Percentiles rank a stretch among this genome's conserved stretches.
Evolutionary conservation across 345 rosid species (phyloP).

Genomic region (Conringia planisiliqua): DNA sequence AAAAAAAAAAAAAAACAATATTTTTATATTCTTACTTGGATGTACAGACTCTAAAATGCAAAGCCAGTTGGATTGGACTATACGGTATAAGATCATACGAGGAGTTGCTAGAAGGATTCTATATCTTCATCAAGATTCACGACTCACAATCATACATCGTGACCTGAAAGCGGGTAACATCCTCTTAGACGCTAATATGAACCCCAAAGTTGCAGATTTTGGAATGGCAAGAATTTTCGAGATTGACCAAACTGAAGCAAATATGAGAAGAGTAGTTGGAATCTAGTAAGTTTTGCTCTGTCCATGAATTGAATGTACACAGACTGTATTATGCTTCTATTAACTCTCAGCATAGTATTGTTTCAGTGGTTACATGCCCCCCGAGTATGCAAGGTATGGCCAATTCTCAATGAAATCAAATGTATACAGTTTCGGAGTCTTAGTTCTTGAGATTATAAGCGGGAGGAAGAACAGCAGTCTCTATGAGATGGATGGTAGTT

Average conservation of each 20-base stretch:
- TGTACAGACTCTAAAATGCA: slow-evolving; percentile 11
- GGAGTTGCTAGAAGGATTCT: slow-evolving; percentile 33
- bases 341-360: background rate
- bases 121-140: slow-evolving; percentile 37
- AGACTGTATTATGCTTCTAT: background rate
- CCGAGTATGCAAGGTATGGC: slow-evolving; percentile 25
- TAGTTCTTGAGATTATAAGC: slow-evolving; percentile 26
- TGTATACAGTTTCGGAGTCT: slow-evolving; percentile 28
- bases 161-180: slow-evolving; percentile 40
- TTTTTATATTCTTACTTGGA: background rate
- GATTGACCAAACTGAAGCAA: slow-evolving; percentile 21
- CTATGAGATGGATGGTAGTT: slow-evolving; percentile 4
- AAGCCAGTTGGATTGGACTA: slow-evolving; percentile 20
- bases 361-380: slow-evolving; percentile 35
- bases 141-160: slow-evolving; percentile 39
- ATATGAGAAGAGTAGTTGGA: slow-evolving; percentile 22
- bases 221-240: slow-evolving; percentile 25
- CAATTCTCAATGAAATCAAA: slow-evolving; percentile 31
- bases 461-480: slow-evolving; percentile 18
- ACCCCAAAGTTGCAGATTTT: slow-evolving; percentile 31
- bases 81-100: slow-evolving; percentile 22
- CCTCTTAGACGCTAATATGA: slow-evolving; percentile 40
- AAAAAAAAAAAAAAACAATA: too few relatives aligned
- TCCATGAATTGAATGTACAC: background rate
- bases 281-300: slow-evolving; percentile 22